Base-by-base conservation (phyloP, 768 basidiomycete genomes). In the Lactifluus pinguis region DNA sequence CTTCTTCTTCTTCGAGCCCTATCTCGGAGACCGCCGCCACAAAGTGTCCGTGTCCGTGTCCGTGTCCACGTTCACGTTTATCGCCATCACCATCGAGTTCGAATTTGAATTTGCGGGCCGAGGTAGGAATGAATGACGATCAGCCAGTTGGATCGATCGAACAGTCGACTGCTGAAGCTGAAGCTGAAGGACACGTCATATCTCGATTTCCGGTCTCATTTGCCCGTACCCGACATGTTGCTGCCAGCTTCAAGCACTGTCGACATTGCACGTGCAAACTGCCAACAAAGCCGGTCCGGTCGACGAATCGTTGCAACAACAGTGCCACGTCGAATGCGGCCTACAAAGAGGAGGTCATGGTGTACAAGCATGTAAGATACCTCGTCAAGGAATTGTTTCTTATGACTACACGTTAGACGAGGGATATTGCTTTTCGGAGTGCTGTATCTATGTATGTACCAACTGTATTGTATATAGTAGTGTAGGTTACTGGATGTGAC, bases 161-260 rank as follows among this genome's bases (percentile, higher is more conserved):
- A 19, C 30, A n/a, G 45, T 50, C 39, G 41, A 25, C 25, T 25
- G 25, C 25, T 25, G 25, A 25, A 2, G 25, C 25, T 25, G 25
- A 25, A 25, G 38, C 15, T 32, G 52, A 53, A 11, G 61, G 14
- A 54, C 52, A 58, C 25, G 45, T 39, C 57, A 42, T 42, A 14
- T 58, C 61, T 39, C 56, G 61, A 39, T 62, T 62, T 56, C 61
- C 61, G 3, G 25, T 44, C 41, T 62, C 61, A 1, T 62, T 58
- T 54, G 25, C 41, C 13, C 56, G 56, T 9, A 58, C 57, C 1
- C 56, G 56, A 17, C 47, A 49, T 50, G 56, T 45, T 8, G 5
- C 8, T 38, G 17, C 21, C 29, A 3, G 36, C 30, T 45, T 51
- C 38, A 62, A 57, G 45, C 61, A 53, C 3, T 21, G 56, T 48